These are phyloP conservation scores for Rhodotorula toruloides DNA, from an alignment of 768 basidiomycete genomes.

Conservation along the genomic window DNA sequence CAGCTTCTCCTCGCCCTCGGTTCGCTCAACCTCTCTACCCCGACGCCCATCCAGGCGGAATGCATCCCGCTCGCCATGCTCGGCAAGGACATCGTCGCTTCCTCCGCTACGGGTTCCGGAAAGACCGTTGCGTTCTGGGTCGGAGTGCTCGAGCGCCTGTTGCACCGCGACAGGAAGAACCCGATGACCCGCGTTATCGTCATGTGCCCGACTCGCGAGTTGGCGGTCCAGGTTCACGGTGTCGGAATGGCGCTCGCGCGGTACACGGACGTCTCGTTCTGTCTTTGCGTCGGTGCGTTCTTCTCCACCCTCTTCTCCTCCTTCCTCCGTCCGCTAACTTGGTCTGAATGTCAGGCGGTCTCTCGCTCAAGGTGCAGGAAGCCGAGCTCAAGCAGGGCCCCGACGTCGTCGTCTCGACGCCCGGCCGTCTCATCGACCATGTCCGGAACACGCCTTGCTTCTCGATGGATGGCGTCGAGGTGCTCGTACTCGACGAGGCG, in stretches of 20 bases:
- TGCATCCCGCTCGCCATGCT: conserved; percentile 88
- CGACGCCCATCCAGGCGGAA: conserved; percentile 92
- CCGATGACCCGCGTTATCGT: conserved; percentile 84
- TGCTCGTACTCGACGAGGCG: conserved; percentile 93
- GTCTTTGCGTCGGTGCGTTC: conserved; percentile 74
- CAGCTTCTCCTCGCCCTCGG: conserved; percentile 86
- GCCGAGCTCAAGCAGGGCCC: conserved; percentile 74
- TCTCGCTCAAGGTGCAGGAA: conserved; percentile 91
- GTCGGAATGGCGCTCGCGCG: conserved; percentile 78
- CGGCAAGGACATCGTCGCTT: conserved; percentile 93
- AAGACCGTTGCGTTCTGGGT: conserved; percentile 97
- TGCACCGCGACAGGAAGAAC: conserved; percentile 85
- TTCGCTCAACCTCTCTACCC: conserved; percentile 67
- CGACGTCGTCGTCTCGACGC: conserved; percentile 92
- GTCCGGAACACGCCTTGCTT: conserved; percentile 91
- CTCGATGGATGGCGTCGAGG: conserved; percentile 82
- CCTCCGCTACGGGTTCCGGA: conserved; percentile 92
- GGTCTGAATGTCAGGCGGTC: no score
- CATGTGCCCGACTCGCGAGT: conserved; percentile 87
- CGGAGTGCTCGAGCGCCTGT: conserved; percentile 80
- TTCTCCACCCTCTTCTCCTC: neutral
- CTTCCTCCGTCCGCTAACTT: no score
- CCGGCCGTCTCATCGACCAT: conserved; percentile 95
- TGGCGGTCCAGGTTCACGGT: conserved; percentile 92
- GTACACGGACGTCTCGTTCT: conserved; percentile 83